phyloP scores from a whole-genome alignment of 768 basidiomycete species.

The Lentinus tigrinus region DNA sequence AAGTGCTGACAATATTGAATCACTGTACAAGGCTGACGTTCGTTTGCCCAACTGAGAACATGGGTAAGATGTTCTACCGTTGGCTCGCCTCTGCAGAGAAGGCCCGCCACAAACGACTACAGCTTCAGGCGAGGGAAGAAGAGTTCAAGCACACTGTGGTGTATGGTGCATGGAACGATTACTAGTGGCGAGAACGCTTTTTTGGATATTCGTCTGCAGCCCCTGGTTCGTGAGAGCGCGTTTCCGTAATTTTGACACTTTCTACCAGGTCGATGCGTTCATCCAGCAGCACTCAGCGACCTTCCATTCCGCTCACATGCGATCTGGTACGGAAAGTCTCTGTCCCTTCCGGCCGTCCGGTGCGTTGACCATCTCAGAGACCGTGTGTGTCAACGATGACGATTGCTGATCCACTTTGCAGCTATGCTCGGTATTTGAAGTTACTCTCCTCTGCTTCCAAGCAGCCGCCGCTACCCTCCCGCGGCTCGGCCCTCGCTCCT shows the following conservation, averaged over 20 bases:
- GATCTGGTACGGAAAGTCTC: slow-evolving; percentile 74
- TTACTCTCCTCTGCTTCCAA: slow-evolving; percentile 58
- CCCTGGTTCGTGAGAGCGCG: slow-evolving; percentile 43
- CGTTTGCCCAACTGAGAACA: slow-evolving; percentile 48
- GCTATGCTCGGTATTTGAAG: slow-evolving; percentile 80
- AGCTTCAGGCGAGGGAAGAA: slow-evolving; percentile 60
- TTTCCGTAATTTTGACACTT: background rate
- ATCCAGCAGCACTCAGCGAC: slow-evolving; percentile 54
- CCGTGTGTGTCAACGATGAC: slow-evolving; percentile 5
- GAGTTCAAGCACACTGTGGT: slow-evolving; percentile 54
- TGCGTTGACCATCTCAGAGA: slow-evolving; percentile 46
- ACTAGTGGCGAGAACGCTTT: slow-evolving; percentile 78
- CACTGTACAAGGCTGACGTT: background rate
- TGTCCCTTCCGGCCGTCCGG: slow-evolving; percentile 74
- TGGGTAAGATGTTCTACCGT: slow-evolving; percentile 64
- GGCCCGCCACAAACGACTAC: slow-evolving; percentile 57
- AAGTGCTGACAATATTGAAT: slow-evolving; percentile 3
- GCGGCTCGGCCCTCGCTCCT: slow-evolving; percentile 21
- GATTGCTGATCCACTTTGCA: slow-evolving; percentile 30
- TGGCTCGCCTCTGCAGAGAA: slow-evolving; percentile 66
- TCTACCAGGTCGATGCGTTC: slow-evolving; percentile 56
- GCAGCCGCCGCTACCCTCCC: slow-evolving; percentile 24
- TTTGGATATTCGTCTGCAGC: slow-evolving; percentile 60
- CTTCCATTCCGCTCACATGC: slow-evolving; percentile 65
- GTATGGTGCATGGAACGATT: slow-evolving; percentile 68